A percentile compares a stretch with the other conserved stretches of the same genome.
Conservation (phyloP, 2,329 filamentous ascomycete genomes). For the Arachnomyces sp. region DNA sequence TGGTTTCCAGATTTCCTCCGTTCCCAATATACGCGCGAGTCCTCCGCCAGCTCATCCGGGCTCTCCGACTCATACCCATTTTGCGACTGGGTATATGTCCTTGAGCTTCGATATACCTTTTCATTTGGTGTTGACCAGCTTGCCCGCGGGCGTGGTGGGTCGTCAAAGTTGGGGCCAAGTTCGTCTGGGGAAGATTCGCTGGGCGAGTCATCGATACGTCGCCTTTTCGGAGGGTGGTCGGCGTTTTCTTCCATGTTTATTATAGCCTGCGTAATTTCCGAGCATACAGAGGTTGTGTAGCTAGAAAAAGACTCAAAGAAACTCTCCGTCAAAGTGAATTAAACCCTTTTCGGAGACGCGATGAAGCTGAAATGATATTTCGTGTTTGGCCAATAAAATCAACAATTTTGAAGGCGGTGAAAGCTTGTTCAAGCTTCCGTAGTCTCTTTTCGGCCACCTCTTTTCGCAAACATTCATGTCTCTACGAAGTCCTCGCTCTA, state of each 20-base stretch:
- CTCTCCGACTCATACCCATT: constrained; percentile 23
- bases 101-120: constrained; percentile 15
- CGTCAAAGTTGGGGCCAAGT: constrained; percentile 29
- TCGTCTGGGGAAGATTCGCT: constrained; percentile 34
- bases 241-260: constrained; percentile 18
- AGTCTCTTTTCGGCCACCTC: too few relatives aligned
- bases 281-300: too few relatives aligned
- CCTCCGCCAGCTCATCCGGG: constrained; percentile 40
- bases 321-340: not conserved
- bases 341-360: constrained; percentile 5
- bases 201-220: constrained; percentile 23
- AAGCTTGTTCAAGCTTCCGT: not conserved
- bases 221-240: constrained; percentile 21
- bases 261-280: too few relatives aligned
- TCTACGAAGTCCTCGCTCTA: not conserved
- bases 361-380: constrained; percentile 7
- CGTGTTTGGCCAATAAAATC: constrained; percentile 10
- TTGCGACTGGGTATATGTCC: constrained; percentile 3
- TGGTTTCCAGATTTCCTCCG: constrained; percentile 9
- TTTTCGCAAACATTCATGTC: not conserved
- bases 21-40: constrained; percentile 30
- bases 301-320: not conserved
- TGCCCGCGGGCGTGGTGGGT: constrained; percentile 27
- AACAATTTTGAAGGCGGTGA: constrained; percentile 18
- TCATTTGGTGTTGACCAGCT: constrained; percentile 24